phyloP scores from a whole-genome alignment of 768 basidiomycete genomes.

The Termitomyces sp. region DNA sequence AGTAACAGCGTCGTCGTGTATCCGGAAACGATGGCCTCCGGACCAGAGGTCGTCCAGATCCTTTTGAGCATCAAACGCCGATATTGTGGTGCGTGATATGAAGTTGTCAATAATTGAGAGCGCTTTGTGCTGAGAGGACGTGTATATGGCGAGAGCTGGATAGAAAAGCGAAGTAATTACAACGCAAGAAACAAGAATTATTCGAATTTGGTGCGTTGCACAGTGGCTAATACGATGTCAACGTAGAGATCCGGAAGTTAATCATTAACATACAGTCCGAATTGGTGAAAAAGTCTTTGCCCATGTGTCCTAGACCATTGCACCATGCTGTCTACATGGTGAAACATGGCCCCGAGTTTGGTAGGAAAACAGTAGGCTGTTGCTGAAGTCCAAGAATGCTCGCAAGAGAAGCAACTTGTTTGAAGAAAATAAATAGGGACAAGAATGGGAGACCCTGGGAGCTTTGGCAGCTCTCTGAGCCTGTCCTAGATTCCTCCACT shows the following conservation, averaged over 20 bases:
- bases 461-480: not conserved
- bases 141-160: constrained; percentile 84
- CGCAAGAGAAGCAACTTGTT: not conserved
- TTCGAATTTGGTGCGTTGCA: constrained; percentile 84
- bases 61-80: constrained; percentile 47
- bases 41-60: constrained; percentile 75
- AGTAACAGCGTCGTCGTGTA: constrained; percentile 65
- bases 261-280: constrained; percentile 60
- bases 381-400: not conserved
- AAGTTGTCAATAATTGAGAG: constrained; percentile 63
- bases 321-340: constrained; percentile 19
- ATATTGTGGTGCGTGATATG: constrained; percentile 44
- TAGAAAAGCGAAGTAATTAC: constrained; percentile 89
- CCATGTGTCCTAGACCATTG: constrained; percentile 36
- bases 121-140: constrained; percentile 63
- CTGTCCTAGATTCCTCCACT: not conserved
- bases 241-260: not conserved
- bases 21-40: constrained; percentile 53
- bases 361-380: not conserved
- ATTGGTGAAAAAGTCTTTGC: constrained; percentile 58
- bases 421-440: constrained; percentile 8
- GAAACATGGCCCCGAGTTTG: constrained; percentile 13
- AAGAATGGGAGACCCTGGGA: not conserved
- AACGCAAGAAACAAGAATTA: constrained; percentile 81
- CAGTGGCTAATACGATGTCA: constrained; percentile 55